Conservation (phyloP, 2,329 filamentous ascomycete species). For the Aspergillus persii region DNA sequence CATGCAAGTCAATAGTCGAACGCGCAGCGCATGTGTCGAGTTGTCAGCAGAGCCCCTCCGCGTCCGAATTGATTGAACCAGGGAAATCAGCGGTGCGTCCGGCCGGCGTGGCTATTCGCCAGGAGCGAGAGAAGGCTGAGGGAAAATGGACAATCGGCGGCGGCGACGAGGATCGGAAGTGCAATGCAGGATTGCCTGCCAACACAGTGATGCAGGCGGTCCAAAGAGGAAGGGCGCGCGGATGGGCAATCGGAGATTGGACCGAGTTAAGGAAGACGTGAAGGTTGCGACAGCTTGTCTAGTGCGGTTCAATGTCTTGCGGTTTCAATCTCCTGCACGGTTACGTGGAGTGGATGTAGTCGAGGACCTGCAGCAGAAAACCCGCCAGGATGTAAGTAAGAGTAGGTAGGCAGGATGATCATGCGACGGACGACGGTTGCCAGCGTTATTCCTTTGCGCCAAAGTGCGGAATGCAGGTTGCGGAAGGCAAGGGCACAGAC, state of each 20-base stretch:
- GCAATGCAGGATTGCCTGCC: slow-evolving; percentile 34
- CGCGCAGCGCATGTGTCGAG: slow-evolving; percentile 28
- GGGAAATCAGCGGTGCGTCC: slow-evolving; percentile 12
- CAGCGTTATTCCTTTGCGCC: slow-evolving; percentile 15
- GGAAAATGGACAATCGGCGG: slow-evolving; percentile 15
- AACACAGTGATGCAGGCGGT: slow-evolving; percentile 37
- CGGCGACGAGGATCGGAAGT: slow-evolving; percentile 26
- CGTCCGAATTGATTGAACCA: slow-evolving; percentile 13
- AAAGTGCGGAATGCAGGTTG: slow-evolving; percentile 8
- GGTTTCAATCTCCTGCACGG: slow-evolving; percentile 32
- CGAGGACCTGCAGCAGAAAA: slow-evolving; percentile 26
- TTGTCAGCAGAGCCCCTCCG: slow-evolving; percentile 25
- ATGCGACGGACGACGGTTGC: slow-evolving; percentile 19
- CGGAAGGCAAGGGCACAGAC: slow-evolving; percentile 5
- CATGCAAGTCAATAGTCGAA: slow-evolving; percentile 26
- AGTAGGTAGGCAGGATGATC: slow-evolving; percentile 20
- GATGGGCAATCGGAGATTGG: slow-evolving; percentile 31
- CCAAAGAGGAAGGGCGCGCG: slow-evolving; percentile 30
- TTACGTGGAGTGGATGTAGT: slow-evolving; percentile 33
- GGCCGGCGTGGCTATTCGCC: slow-evolving; percentile 11
- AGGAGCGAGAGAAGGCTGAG: slow-evolving; percentile 16
- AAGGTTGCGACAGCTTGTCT: slow-evolving; percentile 22
- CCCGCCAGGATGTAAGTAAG: slow-evolving; percentile 23
- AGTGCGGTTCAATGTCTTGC: slow-evolving; percentile 27
- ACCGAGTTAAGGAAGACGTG: slow-evolving; percentile 22